Conservation (phyloP, 164 flowering plant genomes). For the Pachysandra terminalis region DNA sequence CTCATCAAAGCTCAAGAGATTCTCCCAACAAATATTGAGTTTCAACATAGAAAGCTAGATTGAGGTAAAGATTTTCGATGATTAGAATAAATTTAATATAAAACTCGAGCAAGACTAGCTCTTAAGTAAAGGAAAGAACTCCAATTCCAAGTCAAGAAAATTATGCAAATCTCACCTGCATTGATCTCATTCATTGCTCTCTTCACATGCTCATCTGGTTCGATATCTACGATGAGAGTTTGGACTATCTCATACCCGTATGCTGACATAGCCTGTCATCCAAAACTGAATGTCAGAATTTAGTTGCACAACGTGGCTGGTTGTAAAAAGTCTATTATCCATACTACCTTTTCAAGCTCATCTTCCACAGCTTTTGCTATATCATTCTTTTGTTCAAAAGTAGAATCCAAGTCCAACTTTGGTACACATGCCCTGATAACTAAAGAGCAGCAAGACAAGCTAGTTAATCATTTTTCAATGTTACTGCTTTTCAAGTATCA, state of each 20-base stretch:
- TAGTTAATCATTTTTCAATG: background rate
- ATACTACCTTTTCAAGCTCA: conserved; percentile 68
- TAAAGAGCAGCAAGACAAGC: conserved; percentile 16
- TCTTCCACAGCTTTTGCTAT: conserved; percentile 72
- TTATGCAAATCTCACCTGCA: conserved; percentile 45
- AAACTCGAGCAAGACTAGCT: background rate
- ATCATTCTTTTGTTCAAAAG: conserved; percentile 82
- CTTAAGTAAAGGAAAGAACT: too few species aligned
- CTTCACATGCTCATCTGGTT: conserved; percentile 78
- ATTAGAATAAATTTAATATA: background rate
- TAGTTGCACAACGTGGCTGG: background rate
- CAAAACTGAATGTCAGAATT: conserved; percentile 2
- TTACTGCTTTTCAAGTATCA: background rate
- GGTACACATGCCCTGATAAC: conserved; percentile 84
- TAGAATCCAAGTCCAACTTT: conserved; percentile 60
- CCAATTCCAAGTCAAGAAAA: background rate
- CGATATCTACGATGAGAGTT: conserved; percentile 79
- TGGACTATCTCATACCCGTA: conserved; percentile 84
- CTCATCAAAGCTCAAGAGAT: background rate
- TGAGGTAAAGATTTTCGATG: too few species aligned
- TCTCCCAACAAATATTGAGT: background rate
- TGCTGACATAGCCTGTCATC: conserved; percentile 70
- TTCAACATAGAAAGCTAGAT: background rate
- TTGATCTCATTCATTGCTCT: conserved; percentile 88
- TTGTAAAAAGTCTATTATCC: background rate